phyloP scores from a whole-genome alignment of 2,329 filamentous ascomycete genomes.

The Penicillium griseofulvum region DNA sequence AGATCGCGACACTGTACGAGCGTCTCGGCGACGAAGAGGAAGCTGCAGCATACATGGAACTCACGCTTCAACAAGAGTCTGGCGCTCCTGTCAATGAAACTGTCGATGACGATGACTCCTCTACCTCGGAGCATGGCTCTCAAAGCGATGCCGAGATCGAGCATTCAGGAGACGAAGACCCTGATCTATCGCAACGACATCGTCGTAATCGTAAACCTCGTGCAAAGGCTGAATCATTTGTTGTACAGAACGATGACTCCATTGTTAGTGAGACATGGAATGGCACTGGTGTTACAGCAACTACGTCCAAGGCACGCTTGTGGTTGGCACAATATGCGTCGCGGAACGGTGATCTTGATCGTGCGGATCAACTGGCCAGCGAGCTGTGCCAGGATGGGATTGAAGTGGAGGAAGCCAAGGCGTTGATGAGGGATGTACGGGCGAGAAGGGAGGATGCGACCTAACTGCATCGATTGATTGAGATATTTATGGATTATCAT shows the following conservation, averaged over 20 bases:
- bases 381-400: slow-evolving; percentile 95
- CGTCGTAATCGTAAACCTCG: slow-evolving; percentile 45
- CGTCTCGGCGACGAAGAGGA: slow-evolving; percentile 72
- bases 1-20: slow-evolving; percentile 89
- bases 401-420: slow-evolving; percentile 96
- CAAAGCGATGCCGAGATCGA: slow-evolving; percentile 37
- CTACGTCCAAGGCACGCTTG: slow-evolving; percentile 87
- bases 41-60: slow-evolving; percentile 90
- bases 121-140: slow-evolving; percentile 34
- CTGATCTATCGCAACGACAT: slow-evolving; percentile 62
- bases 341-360: slow-evolving; percentile 68
- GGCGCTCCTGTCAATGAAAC: slow-evolving; percentile 50
- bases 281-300: slow-evolving; percentile 81
- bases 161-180: slow-evolving; percentile 31
- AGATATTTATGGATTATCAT: slow-evolving; percentile 1
- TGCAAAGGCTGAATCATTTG: slow-evolving; percentile 28
- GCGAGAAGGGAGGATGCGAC: slow-evolving; percentile 61
- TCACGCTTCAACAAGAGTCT: slow-evolving; percentile 89
- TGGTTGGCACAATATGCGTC: slow-evolving; percentile 88
- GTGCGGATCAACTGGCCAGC: slow-evolving; percentile 76
- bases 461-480: slow-evolving; percentile 1
- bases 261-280: slow-evolving; percentile 39
- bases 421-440: slow-evolving; percentile 80
- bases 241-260: slow-evolving; percentile 36
- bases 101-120: slow-evolving; percentile 35